Percentiles rank a stretch among this genome's conserved stretches.
Conservation (phyloP, 257 asterid genomes). For the Nicotiana otophora region DNA sequence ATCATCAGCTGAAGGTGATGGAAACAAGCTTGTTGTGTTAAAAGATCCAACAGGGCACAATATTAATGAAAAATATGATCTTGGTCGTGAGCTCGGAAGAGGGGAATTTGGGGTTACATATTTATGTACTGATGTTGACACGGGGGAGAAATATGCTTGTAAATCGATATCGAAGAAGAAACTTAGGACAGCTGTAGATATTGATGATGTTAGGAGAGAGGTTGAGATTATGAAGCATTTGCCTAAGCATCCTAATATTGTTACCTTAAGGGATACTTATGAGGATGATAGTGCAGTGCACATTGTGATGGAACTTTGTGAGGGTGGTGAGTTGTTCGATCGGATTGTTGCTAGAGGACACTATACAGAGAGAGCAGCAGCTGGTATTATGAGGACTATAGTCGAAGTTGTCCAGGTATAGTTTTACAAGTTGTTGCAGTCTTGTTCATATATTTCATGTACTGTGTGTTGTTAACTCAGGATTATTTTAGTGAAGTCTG, state of each 20-base stretch:
- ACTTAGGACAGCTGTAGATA: constrained; percentile 60
- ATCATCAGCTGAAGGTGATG: constrained; percentile 24
- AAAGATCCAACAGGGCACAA: constrained; percentile 48
- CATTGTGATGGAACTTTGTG: constrained; percentile 72
- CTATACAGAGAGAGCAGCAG: constrained; percentile 72
- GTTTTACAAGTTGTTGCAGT: background rate
- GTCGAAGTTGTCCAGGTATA: constrained; percentile 69
- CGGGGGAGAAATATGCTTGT: constrained; percentile 58
- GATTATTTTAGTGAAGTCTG: background rate
- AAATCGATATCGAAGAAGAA: constrained; percentile 69
- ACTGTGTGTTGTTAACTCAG: background rate
- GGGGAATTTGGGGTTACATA: constrained; percentile 79
- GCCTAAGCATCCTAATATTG: constrained; percentile 65
- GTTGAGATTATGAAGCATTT: constrained; percentile 68
- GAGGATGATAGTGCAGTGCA: constrained; percentile 64
- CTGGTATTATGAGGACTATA: constrained; percentile 53
- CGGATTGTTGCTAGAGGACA: constrained; percentile 73
- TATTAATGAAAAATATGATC: constrained; percentile 40
- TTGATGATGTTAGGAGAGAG: constrained; percentile 75
- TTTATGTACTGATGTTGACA: constrained; percentile 45
- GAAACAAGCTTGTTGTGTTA: constrained; percentile 50
- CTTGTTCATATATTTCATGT: background rate
- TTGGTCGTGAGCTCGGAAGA: constrained; percentile 70
- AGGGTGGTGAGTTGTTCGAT: constrained; percentile 73
- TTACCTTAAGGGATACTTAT: constrained; percentile 50